These are phyloP conservation scores for Plasmodium blacklocki DNA, from an alignment of 169 alveolate species.

Conservation along the genomic window DNA sequence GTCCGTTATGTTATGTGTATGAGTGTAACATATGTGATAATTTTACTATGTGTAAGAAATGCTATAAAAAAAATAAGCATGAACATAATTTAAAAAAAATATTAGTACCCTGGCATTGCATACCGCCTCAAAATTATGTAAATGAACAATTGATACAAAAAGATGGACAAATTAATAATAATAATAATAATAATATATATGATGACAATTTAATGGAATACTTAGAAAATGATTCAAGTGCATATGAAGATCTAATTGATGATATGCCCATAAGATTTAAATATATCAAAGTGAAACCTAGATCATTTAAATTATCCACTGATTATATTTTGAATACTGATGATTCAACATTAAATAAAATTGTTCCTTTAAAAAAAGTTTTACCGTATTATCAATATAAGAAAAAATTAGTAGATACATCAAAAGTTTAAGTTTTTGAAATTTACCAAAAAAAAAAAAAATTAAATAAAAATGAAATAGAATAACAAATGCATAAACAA, in stretches of 20 bases:
- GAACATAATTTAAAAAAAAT: slow-evolving; percentile 77
- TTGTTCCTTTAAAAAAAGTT: slow-evolving; percentile 76
- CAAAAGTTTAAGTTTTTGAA: no score
- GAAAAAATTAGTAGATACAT: no score
- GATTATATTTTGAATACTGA: slow-evolving; percentile 78
- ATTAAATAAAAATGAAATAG: neutral
- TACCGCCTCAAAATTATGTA: slow-evolving; percentile 69
- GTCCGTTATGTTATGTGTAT: slow-evolving; percentile 78
- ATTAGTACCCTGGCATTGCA: slow-evolving; percentile 68
- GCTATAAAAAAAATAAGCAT: slow-evolving; percentile 78
- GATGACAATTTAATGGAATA: slow-evolving; percentile 20
- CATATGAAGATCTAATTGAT: slow-evolving; percentile 84
- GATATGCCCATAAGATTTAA: slow-evolving; percentile 86
- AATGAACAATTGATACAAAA: neutral
- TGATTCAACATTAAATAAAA: slow-evolving; percentile 80
- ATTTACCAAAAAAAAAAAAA: no score
- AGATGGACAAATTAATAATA: neutral
- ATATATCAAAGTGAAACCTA: slow-evolving; percentile 82
- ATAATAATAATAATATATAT: slow-evolving; percentile 9
- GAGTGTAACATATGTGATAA: slow-evolving; percentile 84
- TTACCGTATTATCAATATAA: slow-evolving; percentile 22
- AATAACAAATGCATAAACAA: no score
- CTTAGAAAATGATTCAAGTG: slow-evolving; percentile 76
- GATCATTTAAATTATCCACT: slow-evolving; percentile 75
- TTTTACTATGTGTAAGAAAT: slow-evolving; percentile 82